Conservation (phyloP, 257 asterid genomes). For the Salvia hispanica region DNA sequence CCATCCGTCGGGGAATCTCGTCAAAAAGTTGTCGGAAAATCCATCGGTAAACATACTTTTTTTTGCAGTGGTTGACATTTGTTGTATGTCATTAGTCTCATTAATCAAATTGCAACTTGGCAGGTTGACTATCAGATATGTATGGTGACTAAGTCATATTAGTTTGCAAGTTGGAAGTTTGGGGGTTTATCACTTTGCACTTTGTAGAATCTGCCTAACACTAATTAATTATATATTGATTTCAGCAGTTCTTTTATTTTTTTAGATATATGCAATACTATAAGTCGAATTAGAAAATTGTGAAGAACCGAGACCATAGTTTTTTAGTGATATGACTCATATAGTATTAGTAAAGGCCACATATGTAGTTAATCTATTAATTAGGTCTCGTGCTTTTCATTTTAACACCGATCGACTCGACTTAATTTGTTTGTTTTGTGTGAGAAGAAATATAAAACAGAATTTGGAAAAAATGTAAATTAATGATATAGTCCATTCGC, state of each 20-base stretch:
- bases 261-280: background rate
- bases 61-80: too few relatives aligned
- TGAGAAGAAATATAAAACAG: background rate
- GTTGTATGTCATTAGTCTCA: too few relatives aligned
- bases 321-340: too few relatives aligned
- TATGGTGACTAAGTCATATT: conserved; percentile 18
- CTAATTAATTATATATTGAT: conserved; percentile 12
- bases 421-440: background rate
- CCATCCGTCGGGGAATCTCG: too few relatives aligned
- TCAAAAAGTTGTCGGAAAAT: too few relatives aligned
- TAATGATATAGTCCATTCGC: background rate
- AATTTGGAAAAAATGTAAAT: background rate
- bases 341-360: too few relatives aligned
- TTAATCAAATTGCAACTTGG: too few relatives aligned
- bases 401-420: too few relatives aligned
- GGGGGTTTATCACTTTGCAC: conserved; percentile 21
- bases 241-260: background rate
- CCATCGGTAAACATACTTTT: too few relatives aligned
- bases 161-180: conserved; percentile 20
- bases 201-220: conserved; percentile 13
- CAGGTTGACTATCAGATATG: background rate
- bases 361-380: too few relatives aligned
- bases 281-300: background rate
- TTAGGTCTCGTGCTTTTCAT: too few relatives aligned
- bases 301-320: background rate